Conservation (phyloP, 441 rosid genomes). For the Breynia disticha region DNA sequence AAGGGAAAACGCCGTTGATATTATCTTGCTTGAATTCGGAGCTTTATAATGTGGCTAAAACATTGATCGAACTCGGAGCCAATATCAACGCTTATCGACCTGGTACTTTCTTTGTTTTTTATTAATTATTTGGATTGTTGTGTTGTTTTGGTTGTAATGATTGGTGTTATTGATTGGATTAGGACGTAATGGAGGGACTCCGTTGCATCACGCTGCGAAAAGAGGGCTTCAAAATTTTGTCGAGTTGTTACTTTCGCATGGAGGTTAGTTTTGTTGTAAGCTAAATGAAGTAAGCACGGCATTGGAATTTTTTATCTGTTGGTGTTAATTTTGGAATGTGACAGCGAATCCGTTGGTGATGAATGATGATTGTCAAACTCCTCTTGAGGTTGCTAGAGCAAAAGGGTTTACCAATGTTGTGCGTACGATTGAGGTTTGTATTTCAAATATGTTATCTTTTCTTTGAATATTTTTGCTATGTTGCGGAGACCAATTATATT, state of each 20-base stretch:
- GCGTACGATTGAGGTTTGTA: conserved; percentile 67
- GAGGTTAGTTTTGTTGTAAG: conserved; percentile 38
- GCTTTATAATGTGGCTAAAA: conserved; percentile 50
- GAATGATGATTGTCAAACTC: conserved; percentile 86
- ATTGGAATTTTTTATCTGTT: neutral
- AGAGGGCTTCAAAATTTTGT: conserved; percentile 72
- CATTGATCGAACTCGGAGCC: conserved; percentile 79
- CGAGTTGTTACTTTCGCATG: conserved; percentile 63
- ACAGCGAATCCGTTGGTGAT: conserved; percentile 76
- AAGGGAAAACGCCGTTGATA: conserved; percentile 85
- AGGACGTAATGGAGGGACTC: conserved; percentile 87
- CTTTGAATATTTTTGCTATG: too few relatives aligned
- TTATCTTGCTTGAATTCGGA: conserved; percentile 59
- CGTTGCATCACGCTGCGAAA: conserved; percentile 93
- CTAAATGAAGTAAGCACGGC: neutral
- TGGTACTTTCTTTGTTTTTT: conserved; percentile 26
- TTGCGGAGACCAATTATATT: too few relatives aligned
- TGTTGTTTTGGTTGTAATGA: neutral
- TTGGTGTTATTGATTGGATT: neutral
- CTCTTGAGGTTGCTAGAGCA: conserved; percentile 77
- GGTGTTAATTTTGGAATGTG: conserved; percentile 11
- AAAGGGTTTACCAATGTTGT: conserved; percentile 64
- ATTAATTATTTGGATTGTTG: neutral
- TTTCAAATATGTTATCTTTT: too few relatives aligned
- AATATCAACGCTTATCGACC: conserved; percentile 79